Conservation (phyloP, 2,329 filamentous ascomycete species). For the Colletotrichum aenigma region DNA sequence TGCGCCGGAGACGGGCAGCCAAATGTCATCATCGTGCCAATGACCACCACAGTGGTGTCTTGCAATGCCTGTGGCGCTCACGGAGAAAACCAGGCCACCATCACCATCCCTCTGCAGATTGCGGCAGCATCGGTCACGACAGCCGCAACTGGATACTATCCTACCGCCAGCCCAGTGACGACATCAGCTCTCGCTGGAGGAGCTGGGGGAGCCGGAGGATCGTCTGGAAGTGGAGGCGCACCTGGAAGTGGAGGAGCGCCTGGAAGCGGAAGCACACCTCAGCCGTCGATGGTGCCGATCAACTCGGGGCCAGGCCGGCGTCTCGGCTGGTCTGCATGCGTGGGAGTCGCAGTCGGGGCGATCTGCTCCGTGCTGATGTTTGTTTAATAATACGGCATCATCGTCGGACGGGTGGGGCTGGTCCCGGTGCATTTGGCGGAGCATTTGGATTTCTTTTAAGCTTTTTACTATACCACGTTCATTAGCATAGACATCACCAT, state of each 20-base stretch:
- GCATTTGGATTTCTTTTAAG: not conserved
- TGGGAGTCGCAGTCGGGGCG: not conserved
- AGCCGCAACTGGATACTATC: slow-evolving; percentile 6
- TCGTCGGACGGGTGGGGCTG: not conserved
- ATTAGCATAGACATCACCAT: slow-evolving; percentile 19
- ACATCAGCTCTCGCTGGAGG: not conserved
- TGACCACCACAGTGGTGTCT: slow-evolving; percentile 30
- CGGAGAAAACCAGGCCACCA: slow-evolving; percentile 35
- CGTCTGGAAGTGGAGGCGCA: not conserved
- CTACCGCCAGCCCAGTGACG: not conserved
- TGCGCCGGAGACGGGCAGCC: slow-evolving; percentile 19
- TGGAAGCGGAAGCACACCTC: not conserved
- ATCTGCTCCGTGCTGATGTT: slow-evolving; percentile 10
- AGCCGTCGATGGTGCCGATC: not conserved
- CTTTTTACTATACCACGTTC: slow-evolving; percentile 10
- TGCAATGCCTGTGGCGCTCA: slow-evolving; percentile 34
- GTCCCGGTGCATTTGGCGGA: slow-evolving; percentile 14
- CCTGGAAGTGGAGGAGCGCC: not conserved
- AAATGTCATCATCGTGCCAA: slow-evolving; percentile 21
- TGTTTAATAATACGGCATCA: not conserved
- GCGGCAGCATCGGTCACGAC: slow-evolving; percentile 8
- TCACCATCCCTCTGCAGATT: slow-evolving; percentile 32
- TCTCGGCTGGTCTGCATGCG: not conserved
- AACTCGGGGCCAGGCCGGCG: not conserved
- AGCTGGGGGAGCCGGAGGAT: not conserved